A percentile compares a stretch with the other conserved stretches of the same genome.
These are phyloP conservation scores for Boechera divaricarpa DNA, from an alignment of 345 rosid species.

Conservation along the genomic window DNA sequence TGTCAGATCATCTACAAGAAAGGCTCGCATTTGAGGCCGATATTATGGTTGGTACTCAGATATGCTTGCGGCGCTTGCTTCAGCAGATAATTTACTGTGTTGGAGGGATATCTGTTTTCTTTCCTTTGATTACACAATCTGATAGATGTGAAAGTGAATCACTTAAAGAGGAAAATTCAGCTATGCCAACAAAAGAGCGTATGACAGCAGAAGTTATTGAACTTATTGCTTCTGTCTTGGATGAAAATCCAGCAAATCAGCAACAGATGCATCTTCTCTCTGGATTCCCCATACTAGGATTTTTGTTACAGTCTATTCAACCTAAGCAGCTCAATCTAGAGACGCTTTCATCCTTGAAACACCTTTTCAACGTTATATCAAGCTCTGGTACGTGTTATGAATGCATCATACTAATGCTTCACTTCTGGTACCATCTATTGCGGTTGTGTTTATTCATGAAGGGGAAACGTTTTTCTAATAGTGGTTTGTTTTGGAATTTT, in stretches of 20 bases:
- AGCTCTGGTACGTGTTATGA: slow-evolving; percentile 68
- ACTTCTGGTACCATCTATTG: slow-evolving; percentile 28
- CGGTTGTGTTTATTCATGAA: not conserved
- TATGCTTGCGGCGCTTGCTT: slow-evolving; percentile 91
- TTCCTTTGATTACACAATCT: slow-evolving; percentile 85
- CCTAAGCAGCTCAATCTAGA: slow-evolving; percentile 90
- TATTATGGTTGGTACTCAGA: slow-evolving; percentile 76
- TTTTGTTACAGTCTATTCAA: slow-evolving; percentile 85
- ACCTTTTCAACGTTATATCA: slow-evolving; percentile 72
- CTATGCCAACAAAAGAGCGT: slow-evolving; percentile 75
- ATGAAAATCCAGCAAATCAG: slow-evolving; percentile 90
- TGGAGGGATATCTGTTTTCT: slow-evolving; percentile 96
- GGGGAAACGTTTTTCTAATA: not conserved
- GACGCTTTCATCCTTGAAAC: slow-evolving; percentile 88
- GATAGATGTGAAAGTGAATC: slow-evolving; percentile 78
- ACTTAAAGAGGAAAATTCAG: slow-evolving; percentile 55
- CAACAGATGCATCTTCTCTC: slow-evolving; percentile 95
- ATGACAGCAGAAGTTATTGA: slow-evolving; percentile 91
- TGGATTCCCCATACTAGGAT: slow-evolving; percentile 88
- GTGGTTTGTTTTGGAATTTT: not conserved
- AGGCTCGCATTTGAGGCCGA: slow-evolving; percentile 80
- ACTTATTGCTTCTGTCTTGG: slow-evolving; percentile 91
- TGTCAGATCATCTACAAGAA: slow-evolving; percentile 64
- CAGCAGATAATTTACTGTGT: slow-evolving; percentile 95
- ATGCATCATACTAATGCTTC: slow-evolving; percentile 15